phyloP scores from a whole-genome alignment of 768 basidiomycete genomes.

The Gyrodon lividus region DNA sequence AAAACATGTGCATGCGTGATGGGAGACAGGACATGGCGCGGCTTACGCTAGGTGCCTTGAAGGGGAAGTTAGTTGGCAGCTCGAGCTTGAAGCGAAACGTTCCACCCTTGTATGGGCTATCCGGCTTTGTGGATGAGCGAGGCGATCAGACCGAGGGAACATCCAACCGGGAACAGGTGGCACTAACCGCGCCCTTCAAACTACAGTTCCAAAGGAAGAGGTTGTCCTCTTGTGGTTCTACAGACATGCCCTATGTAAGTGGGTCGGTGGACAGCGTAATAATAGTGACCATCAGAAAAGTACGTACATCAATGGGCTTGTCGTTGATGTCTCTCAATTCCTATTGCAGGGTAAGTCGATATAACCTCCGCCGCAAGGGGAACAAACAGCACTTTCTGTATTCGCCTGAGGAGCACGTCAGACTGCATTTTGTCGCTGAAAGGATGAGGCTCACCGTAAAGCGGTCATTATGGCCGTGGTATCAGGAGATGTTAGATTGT shows the following conservation, averaged over 20 bases:
- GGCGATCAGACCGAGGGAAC: slow-evolving; percentile 3
- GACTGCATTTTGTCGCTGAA: slow-evolving; percentile 2
- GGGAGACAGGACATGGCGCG: slow-evolving; percentile 4
- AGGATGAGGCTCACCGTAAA: slow-evolving; percentile 30
- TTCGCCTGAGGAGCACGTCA: slow-evolving; percentile 51
- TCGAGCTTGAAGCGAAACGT: slow-evolving; percentile 71
- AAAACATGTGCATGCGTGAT: background rate
- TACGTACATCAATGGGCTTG: slow-evolving; percentile 63
- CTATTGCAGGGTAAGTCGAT: slow-evolving; percentile 36
- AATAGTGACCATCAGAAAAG: slow-evolving; percentile 7
- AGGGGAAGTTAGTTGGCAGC: slow-evolving; percentile 82
- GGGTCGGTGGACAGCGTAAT: slow-evolving; percentile 9
- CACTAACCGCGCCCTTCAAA: slow-evolving; percentile 70
- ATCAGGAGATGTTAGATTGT: no score
- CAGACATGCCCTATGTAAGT: slow-evolving; percentile 53
- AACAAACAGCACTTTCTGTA: slow-evolving; percentile 59
- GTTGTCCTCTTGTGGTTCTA: slow-evolving; percentile 68
- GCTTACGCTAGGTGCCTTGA: slow-evolving; percentile 78
- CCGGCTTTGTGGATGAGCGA: slow-evolving; percentile 42
- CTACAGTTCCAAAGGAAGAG: slow-evolving; percentile 75
- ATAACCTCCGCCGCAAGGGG: slow-evolving; percentile 1
- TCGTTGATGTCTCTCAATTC: slow-evolving; percentile 62
- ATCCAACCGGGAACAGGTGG: slow-evolving; percentile 1
- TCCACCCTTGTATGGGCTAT: slow-evolving; percentile 82
- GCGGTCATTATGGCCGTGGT: slow-evolving; percentile 35